phyloP scores from a whole-genome alignment of 2,329 filamentous ascomycete species.

The Chaetomiaceae sp. region DNA sequence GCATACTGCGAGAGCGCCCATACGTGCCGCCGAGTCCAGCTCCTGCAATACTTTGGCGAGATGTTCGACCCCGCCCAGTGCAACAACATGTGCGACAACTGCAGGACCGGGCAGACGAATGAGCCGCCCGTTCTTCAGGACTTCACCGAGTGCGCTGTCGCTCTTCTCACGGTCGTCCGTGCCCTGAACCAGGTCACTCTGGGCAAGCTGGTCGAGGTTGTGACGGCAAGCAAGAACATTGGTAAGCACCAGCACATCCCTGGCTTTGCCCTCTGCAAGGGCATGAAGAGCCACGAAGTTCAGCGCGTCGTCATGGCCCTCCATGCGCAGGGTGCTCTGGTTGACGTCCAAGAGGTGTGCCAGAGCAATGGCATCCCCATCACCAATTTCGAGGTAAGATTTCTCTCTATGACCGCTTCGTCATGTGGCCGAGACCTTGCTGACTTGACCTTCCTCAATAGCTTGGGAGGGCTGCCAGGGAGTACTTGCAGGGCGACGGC shows the following conservation, averaged over 20 bases:
- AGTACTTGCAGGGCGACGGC: slow-evolving; percentile 36
- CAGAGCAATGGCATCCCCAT: slow-evolving; percentile 60
- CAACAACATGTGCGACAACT: slow-evolving; percentile 80
- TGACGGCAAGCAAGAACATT: slow-evolving; percentile 62
- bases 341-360: slow-evolving; percentile 65
- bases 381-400: slow-evolving; percentile 66
- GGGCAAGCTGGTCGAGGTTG: slow-evolving; percentile 76
- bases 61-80: slow-evolving; percentile 70
- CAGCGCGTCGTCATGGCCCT: slow-evolving; percentile 81
- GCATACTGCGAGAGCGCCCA: slow-evolving; percentile 85
- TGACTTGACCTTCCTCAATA: slow-evolving; percentile 10
- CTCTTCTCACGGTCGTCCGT: slow-evolving; percentile 66
- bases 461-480: slow-evolving; percentile 39
- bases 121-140: slow-evolving; percentile 64
- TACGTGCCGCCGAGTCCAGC: slow-evolving; percentile 82
- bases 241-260: slow-evolving; percentile 52
- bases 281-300: slow-evolving; percentile 68
- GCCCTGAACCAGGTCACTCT: slow-evolving; percentile 60
- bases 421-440: not conserved
- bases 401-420: not conserved
- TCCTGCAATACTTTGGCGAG: slow-evolving; percentile 93
- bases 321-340: slow-evolving; percentile 66
- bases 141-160: slow-evolving; percentile 68
- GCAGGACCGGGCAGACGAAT: slow-evolving; percentile 59
- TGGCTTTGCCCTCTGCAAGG: slow-evolving; percentile 64